A percentile compares a stretch with the other conserved stretches of the same genome.
Conservation (phyloP, 2,329 filamentous ascomycete species). For the Nothomitra cinnamomea region DNA sequence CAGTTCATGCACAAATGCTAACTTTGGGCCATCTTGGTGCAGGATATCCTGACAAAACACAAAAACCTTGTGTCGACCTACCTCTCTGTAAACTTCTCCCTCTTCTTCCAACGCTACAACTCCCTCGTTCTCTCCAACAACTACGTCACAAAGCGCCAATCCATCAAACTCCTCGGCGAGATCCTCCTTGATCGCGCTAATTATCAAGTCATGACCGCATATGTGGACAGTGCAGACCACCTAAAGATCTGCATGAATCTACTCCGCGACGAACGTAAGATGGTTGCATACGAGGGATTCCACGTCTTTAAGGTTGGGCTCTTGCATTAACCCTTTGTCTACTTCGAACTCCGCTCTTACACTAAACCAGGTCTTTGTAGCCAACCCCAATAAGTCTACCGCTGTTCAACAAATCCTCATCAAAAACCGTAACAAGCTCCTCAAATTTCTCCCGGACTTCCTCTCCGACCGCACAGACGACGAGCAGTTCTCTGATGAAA, state of each 20-base stretch:
- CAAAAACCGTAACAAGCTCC: slow-evolving; percentile 83
- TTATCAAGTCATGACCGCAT: slow-evolving; percentile 95
- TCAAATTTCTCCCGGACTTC: slow-evolving; percentile 80
- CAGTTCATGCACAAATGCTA: slow-evolving; percentile 5
- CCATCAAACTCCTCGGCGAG: slow-evolving; percentile 91
- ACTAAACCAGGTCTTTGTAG: slow-evolving; percentile 67
- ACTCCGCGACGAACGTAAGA: slow-evolving; percentile 84
- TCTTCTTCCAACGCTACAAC: slow-evolving; percentile 90
- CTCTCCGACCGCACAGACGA: slow-evolving; percentile 91
- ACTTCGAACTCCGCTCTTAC: not conserved
- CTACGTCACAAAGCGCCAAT: slow-evolving; percentile 96
- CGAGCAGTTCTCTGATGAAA: slow-evolving; percentile 96
- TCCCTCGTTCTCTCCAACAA: slow-evolving; percentile 77
- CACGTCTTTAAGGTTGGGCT: slow-evolving; percentile 75
- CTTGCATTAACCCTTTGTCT: too few species aligned
- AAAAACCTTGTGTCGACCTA: slow-evolving; percentile 83
- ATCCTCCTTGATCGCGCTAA: slow-evolving; percentile 88
- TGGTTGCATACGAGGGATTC: slow-evolving; percentile 99
- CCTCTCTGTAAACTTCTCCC: slow-evolving; percentile 73
- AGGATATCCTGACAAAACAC: slow-evolving; percentile 90
- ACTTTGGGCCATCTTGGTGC: slow-evolving; percentile 2
- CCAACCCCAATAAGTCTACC: slow-evolving; percentile 94
- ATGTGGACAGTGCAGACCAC: slow-evolving; percentile 88
- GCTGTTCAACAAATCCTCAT: slow-evolving; percentile 90
- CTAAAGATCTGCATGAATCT: slow-evolving; percentile 98